Evolutionary conservation across 768 basidiomycete genomes (phyloP).

Genomic region (Boletellus emodensis): DNA sequence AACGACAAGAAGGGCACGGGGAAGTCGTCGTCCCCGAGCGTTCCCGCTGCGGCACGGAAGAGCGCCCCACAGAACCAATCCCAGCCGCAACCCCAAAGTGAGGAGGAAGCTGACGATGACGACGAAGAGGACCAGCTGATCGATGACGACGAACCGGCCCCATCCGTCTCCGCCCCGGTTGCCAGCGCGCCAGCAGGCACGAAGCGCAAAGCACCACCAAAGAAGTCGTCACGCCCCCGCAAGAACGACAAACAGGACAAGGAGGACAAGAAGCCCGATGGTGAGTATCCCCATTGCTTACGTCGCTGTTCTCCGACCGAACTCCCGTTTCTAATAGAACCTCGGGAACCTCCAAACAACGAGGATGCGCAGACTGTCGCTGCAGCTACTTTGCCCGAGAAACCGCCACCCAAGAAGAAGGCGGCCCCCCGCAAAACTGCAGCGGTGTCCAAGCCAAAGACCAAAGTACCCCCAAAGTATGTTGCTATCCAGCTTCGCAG

Average conservation of each 20-base stretch:
- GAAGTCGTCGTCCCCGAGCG: constrained; percentile 32
- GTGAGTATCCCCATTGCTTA: constrained; percentile 32
- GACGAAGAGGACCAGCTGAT: constrained; percentile 78
- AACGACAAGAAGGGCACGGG: constrained; percentile 40
- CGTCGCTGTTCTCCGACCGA: constrained; percentile 7
- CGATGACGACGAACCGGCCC: constrained; percentile 52
- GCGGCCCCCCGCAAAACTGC: constrained; percentile 41
- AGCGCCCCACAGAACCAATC: constrained; percentile 13
- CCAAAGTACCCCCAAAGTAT: constrained; percentile 30
- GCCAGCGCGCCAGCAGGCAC: constrained; percentile 34
- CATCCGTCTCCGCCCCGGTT: constrained; percentile 26
- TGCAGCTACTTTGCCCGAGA: constrained; percentile 26
- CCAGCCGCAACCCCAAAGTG: constrained; percentile 24
- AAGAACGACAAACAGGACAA: constrained; percentile 47
- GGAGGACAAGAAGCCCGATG: constrained; percentile 46
- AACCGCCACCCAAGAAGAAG: constrained; percentile 47
- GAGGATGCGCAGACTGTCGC: constrained; percentile 18
- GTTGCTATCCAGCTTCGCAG: constrained; percentile 2
- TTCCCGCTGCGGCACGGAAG: constrained; percentile 20
- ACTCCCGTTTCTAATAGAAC: constrained; percentile 21
- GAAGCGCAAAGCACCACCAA: constrained; percentile 47
- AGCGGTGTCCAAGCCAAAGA: constrained; percentile 34
- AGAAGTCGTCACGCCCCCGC: constrained; percentile 50
- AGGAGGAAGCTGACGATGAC: constrained; percentile 59
- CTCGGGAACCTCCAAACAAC: constrained; percentile 27